These are phyloP conservation scores for Aegilops bicornis DNA, from an alignment of 176 grass and related monocot genomes.

Conservation along the genomic window DNA sequence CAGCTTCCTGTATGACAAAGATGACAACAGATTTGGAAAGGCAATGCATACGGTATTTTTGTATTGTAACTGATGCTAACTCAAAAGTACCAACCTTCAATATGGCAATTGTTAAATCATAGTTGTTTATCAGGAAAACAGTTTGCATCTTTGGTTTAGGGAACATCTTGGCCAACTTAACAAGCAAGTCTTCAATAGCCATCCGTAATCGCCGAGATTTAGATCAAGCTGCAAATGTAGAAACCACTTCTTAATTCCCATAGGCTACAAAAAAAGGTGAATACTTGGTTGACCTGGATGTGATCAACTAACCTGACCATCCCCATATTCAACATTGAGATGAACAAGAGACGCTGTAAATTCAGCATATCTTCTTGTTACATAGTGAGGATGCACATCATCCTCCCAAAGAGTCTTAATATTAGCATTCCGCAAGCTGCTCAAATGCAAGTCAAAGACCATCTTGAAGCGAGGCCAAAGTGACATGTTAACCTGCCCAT, in stretches of 20 bases:
- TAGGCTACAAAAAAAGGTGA: slow-evolving; percentile 24
- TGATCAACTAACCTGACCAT: slow-evolving; percentile 81
- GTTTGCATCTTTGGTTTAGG: slow-evolving; percentile 82
- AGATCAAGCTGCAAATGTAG: slow-evolving; percentile 77
- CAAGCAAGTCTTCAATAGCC: slow-evolving; percentile 88
- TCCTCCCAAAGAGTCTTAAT: slow-evolving; percentile 93
- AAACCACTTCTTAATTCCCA: slow-evolving; percentile 10
- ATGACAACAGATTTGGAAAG: slow-evolving; percentile 3
- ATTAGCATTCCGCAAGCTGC: slow-evolving; percentile 88
- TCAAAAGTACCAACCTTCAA: slow-evolving; percentile 56
- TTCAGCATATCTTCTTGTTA: slow-evolving; percentile 89
- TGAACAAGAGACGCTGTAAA: slow-evolving; percentile 95
- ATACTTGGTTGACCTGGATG: neutral
- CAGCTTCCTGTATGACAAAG: slow-evolving; percentile 76
- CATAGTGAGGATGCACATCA: slow-evolving; percentile 96
- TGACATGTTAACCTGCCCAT: slow-evolving; percentile 82
- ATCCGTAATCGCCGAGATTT: slow-evolving; percentile 82
- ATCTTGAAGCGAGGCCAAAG: slow-evolving; percentile 98
- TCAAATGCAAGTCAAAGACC: slow-evolving; percentile 98
- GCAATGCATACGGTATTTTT: neutral
- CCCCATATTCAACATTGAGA: slow-evolving; percentile 95
- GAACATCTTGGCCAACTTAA: slow-evolving; percentile 92
- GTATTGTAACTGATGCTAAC: too few relatives aligned
- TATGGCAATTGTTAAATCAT: slow-evolving; percentile 92
- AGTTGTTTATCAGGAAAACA: slow-evolving; percentile 97